Conservation (phyloP, 306 rosid species). For the Prunus campanulata region DNA sequence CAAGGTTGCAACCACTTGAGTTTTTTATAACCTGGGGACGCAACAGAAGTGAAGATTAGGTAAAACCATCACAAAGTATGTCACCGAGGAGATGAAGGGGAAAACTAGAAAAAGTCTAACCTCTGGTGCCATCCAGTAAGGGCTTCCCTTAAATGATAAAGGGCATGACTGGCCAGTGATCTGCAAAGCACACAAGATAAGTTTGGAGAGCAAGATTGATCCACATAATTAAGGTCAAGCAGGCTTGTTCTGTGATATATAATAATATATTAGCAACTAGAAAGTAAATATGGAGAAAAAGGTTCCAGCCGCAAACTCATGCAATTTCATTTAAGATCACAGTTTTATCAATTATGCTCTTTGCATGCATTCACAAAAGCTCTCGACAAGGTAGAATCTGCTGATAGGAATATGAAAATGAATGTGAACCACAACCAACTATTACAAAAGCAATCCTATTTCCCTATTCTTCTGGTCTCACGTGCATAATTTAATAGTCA, state of each 20-base stretch:
- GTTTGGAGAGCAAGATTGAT: constrained; percentile 24
- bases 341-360: neutral
- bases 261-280: neutral
- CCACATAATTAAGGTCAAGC: constrained; percentile 14
- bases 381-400: neutral
- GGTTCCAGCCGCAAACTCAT: neutral
- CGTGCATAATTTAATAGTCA: neutral
- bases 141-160: constrained; percentile 95
- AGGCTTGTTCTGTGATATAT: neutral
- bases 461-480: neutral
- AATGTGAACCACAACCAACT: constrained; percentile 11
- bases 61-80: constrained; percentile 21
- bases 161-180: constrained; percentile 88
- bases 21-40: constrained; percentile 76
- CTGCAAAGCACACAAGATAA: constrained; percentile 45
- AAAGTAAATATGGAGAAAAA: constrained; percentile 13
- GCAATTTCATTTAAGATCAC: neutral
- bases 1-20: constrained; percentile 77
- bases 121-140: constrained; percentile 99
- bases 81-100: constrained; percentile 15
- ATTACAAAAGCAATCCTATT: constrained; percentile 10
- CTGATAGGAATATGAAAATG: neutral
- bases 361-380: neutral
- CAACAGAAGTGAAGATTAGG: constrained; percentile 21
- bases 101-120: constrained; percentile 37